These are phyloP conservation scores for Quercus engelmannii DNA, from an alignment of 306 rosid genomes.

Conservation along the genomic window DNA sequence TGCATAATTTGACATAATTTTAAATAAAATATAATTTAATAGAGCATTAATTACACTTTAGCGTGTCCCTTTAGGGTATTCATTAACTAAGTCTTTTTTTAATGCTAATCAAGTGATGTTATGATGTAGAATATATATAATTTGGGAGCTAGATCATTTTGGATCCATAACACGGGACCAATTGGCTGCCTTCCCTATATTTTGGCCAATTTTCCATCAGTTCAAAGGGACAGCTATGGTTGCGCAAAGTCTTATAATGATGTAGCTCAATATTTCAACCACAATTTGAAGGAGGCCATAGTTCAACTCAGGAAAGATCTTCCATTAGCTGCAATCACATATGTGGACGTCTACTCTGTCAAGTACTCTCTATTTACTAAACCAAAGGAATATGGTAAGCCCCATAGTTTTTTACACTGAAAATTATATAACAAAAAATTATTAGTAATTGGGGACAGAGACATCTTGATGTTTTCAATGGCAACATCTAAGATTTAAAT, in stretches of 20 bases:
- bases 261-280: slow-evolving; percentile 43
- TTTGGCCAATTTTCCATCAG: slow-evolving; percentile 2
- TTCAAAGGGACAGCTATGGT: slow-evolving; percentile 34
- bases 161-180: slow-evolving; percentile 44
- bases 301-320: too few relatives aligned
- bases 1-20: too few relatives aligned
- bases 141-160: slow-evolving; percentile 32
- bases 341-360: slow-evolving; percentile 37
- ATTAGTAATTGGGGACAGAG: too few relatives aligned
- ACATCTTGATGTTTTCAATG: too few relatives aligned
- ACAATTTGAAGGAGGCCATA: too few relatives aligned
- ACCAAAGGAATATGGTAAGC: slow-evolving; percentile 43
- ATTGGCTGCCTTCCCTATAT: slow-evolving; percentile 29
- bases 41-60: too few relatives aligned
- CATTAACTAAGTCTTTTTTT: neutral
- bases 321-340: slow-evolving; percentile 40
- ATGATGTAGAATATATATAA: slow-evolving; percentile 20
- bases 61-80: too few relatives aligned
- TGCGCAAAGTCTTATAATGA: slow-evolving; percentile 54
- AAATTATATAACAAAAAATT: too few relatives aligned
- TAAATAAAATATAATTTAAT: too few relatives aligned
- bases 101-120: neutral
- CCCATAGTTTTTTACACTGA: too few relatives aligned
- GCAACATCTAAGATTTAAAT: too few relatives aligned
- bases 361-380: slow-evolving; percentile 31